Conservation (phyloP, 140 eudicot species). For the Cichorium intybus region DNA sequence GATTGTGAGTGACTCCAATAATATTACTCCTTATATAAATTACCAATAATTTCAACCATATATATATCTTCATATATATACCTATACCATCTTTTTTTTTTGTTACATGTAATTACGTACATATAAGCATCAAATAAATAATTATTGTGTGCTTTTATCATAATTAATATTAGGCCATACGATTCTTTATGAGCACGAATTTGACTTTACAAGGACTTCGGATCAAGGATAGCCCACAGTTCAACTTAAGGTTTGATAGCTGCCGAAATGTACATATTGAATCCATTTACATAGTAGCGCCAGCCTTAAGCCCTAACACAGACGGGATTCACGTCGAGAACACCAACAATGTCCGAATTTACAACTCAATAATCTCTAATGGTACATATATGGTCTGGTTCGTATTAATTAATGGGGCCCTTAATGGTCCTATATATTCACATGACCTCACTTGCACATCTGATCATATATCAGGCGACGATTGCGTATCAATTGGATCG, state of each 20-base stretch:
- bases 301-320: constrained; percentile 65
- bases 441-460: not conserved
- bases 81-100: not conserved
- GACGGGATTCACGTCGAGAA: constrained; percentile 83
- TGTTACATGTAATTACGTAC: not conserved
- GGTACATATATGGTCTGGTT: constrained; percentile 27
- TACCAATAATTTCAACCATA: no score
- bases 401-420: no score
- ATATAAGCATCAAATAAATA: no score
- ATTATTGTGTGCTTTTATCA: not conserved
- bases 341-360: constrained; percentile 51
- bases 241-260: constrained; percentile 59
- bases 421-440: not conserved
- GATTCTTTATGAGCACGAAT: constrained; percentile 65
- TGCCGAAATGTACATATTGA: constrained; percentile 52
- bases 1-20: constrained; percentile 38
- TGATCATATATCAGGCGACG: constrained; percentile 53
- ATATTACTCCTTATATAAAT: not conserved
- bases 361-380: constrained; percentile 61
- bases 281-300: constrained; percentile 55
- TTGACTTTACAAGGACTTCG: constrained; percentile 55
- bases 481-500: constrained; percentile 73
- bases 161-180: constrained; percentile 44
- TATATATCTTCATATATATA: not conserved
- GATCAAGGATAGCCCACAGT: constrained; percentile 63